Conservation (phyloP, 176 grass and related monocot genomes). For the Paspalum vaginatum region DNA sequence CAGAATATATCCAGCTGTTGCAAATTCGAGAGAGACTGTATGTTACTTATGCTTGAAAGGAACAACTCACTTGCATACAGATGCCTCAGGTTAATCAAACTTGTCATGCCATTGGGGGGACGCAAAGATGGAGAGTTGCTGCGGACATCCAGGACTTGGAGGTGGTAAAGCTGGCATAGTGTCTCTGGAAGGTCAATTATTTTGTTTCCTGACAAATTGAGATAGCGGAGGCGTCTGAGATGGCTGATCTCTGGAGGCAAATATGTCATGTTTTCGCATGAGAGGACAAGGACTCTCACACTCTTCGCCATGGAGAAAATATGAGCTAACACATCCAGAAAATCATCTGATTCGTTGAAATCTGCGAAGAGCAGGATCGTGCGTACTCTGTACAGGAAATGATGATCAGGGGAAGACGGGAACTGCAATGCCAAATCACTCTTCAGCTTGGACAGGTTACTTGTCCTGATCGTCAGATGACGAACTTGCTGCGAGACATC, state of each 20-base stretch:
- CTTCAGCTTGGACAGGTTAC: conserved; percentile 43
- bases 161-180: conserved; percentile 34
- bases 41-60: conserved; percentile 23
- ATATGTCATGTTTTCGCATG: conserved; percentile 15
- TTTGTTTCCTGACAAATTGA: conserved; percentile 29
- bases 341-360: conserved; percentile 31
- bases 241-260: conserved; percentile 40
- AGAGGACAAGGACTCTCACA: conserved; percentile 37
- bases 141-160: conserved; percentile 27
- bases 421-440: conserved; percentile 35
- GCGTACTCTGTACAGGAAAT: conserved; percentile 39
- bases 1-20: conserved; percentile 38
- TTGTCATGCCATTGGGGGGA: conserved; percentile 32
- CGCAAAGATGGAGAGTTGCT: conserved; percentile 31
- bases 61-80: conserved; percentile 37
- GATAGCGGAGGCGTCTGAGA: conserved; percentile 22
- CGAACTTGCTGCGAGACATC: conserved; percentile 37
- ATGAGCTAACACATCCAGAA: conserved; percentile 21
- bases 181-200: conserved; percentile 43
- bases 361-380: conserved; percentile 42
- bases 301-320: conserved; percentile 29
- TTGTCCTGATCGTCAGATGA: conserved; percentile 42
- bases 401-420: conserved; percentile 16
- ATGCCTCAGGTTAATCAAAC: conserved; percentile 34
- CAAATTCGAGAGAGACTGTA: conserved; percentile 34